Evolutionary conservation across 2,329 filamentous ascomycete species (phyloP), one percentile per base, ranked within the genome.

Genomic region (Fusarium bulbicola): DNA sequence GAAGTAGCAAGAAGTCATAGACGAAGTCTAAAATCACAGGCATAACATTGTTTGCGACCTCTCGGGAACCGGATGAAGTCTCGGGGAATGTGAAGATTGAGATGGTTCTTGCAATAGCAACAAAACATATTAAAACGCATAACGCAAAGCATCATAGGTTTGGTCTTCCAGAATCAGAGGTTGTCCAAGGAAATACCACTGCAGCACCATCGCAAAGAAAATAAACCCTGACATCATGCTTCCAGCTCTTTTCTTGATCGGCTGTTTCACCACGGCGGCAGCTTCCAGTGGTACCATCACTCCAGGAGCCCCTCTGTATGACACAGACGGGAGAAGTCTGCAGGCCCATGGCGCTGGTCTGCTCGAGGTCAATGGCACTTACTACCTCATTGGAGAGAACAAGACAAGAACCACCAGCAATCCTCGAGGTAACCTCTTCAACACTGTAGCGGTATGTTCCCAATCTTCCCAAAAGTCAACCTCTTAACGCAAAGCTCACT

Each of bases 81-180:
- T 26, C n/a, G n/a, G 42, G n/a, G 12, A 43, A 2, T 26, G 15
- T 8, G 15, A 43, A 24, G 11, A 18, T 43, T 18, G 10, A 24
- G 15, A 43, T 43, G 6, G 6, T 5, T 24, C 2, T 11, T 10
- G 15, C 10, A 43, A 43, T 43, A 1, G 15, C 0, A 43, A 43
- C 10, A 43, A 4, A 0, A 11, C n/a, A 43, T 18, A 24, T 24
- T 18, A 24, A 24, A 10, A 18, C 1, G 6, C n/a, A 43, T 18
- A 16, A 18, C 10, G 4, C n/a, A 24, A 43, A 24, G 10, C 5
- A 12, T 24, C 6, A 24, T 43, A 7, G 18, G n/a, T 12, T 43
- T 18, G 42, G 3, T 24, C 6, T 43, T 5, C 42, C n/a, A 24
- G 15, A 5, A 24, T 8, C 34, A 18, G 16, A 18, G 34, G 1